Base-by-base conservation (phyloP, 208 protist genomes). In the Phytomonas francai region DNA sequence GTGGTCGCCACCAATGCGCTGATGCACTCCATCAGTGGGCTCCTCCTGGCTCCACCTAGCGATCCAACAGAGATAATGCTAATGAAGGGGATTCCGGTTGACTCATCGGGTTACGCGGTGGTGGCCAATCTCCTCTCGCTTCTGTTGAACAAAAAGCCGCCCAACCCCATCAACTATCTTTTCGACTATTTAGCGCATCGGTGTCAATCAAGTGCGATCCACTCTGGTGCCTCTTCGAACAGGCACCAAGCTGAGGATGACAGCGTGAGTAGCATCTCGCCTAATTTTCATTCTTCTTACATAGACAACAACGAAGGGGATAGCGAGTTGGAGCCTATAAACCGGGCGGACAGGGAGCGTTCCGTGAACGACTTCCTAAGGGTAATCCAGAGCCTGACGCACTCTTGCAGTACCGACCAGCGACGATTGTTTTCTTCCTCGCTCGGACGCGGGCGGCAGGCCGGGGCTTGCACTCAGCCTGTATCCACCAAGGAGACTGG, bases 101-200 rank as follows among this genome's bases (percentile, higher is more conserved):
- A 63, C 19, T 79, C 75, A 3, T 79, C 83, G 0, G 78, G 76
- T 9, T 89, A 88, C 76, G 64, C 57, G 25, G 64, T 89, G 45
- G 77, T 74, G 14, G 72, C 64, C 5, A 72, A 66, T 59, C 25
- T 87, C 31, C 34, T 92, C 7, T 71, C 78, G n/a, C n/a, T 67
- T 16, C 68, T 89, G 31, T 85, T 92, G 34, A 78, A 79, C 5
- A 84, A 81, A 60, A 88, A 88, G 68, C 86, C 86, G 42, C 69
- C 74, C 2, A 68, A 82, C 33, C 83, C 86, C 22, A 80, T 89
- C 59, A 83, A 75, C 66, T 92, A 86, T 76, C 78, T 92, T 34
- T 84, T 81, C 67, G 70, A 85, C 54, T 78, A 89, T 70, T 59
- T 87, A 29, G 67, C 60, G 42, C 74, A 67, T 59, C 81, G 79